Evolutionary conservation across 2,329 filamentous ascomycete genomes (phyloP).

Genomic region (Parascedosporium putredinis): DNA sequence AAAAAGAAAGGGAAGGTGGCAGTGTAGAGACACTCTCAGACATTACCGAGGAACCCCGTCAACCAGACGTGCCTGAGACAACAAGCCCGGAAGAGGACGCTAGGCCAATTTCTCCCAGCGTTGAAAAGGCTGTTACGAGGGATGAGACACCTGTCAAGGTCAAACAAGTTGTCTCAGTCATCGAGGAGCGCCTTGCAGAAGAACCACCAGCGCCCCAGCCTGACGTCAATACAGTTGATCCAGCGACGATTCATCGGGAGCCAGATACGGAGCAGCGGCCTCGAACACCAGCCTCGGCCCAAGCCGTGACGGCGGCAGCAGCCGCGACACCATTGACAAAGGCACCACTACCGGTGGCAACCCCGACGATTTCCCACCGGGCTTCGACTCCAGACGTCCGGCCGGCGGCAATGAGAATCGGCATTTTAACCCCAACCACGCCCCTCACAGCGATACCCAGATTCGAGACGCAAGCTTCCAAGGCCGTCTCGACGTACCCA

Average conservation of each 20-base stretch:
- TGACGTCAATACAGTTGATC: neutral
- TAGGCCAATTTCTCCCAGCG: neutral
- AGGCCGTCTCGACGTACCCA: neutral
- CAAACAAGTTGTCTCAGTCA: conserved; percentile 5
- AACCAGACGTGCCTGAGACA: neutral
- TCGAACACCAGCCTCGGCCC: neutral
- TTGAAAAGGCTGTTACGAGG: too few relatives aligned
- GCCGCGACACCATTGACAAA: too few relatives aligned
- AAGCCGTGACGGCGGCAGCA: neutral
- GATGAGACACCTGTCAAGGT: conserved; percentile 7
- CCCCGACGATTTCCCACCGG: too few relatives aligned
- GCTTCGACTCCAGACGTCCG: neutral
- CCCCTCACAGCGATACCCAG: neutral
- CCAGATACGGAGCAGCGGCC: neutral
- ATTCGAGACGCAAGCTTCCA: neutral
- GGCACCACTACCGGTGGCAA: too few relatives aligned
- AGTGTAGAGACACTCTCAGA: neutral
- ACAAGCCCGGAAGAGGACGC: neutral
- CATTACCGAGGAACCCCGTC: neutral
- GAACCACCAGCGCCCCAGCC: neutral
- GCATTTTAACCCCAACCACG: neutral
- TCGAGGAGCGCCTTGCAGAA: conserved; percentile 7
- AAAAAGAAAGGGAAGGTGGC: neutral
- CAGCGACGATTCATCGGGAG: neutral
- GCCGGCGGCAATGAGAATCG: neutral